Evolutionary conservation across 768 basidiomycete genomes (phyloP).

Genomic region (Fistulinella prunicolor): DNA sequence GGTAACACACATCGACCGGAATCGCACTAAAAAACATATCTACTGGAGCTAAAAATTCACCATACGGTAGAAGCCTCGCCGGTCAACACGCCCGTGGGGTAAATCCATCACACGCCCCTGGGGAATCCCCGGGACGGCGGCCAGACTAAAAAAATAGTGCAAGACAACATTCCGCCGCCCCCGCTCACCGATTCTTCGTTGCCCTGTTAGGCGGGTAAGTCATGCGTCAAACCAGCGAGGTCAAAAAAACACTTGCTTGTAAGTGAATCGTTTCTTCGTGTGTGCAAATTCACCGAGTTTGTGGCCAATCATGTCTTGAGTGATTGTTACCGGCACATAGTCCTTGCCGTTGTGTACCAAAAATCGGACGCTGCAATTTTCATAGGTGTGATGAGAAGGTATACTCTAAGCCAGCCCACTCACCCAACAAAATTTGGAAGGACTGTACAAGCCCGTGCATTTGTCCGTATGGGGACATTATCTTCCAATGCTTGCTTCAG

Average conservation of each 20-base stretch:
- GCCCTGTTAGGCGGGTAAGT: conserved; percentile 25
- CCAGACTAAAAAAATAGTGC: neutral
- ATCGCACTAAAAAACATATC: neutral
- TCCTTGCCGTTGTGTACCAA: conserved; percentile 94
- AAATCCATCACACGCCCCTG: neutral
- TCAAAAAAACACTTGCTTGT: conserved; percentile 58
- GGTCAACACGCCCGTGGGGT: neutral
- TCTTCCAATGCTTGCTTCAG: conserved; percentile 75
- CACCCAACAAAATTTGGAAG: conserved; percentile 96
- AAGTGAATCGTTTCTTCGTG: conserved; percentile 84
- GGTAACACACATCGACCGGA: conserved; percentile 26
- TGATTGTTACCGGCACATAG: conserved; percentile 80
- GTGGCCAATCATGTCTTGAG: conserved; percentile 98
- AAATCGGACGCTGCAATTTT: conserved; percentile 65
- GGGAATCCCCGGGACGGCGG: too few relatives aligned
- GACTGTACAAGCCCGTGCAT: conserved; percentile 87
- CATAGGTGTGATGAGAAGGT: neutral
- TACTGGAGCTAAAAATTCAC: too few relatives aligned
- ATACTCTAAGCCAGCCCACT: conserved; percentile 24
- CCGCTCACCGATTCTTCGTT: conserved; percentile 39
- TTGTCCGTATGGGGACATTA: conserved; percentile 84
- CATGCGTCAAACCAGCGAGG: too few relatives aligned
- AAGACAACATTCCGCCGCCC: neutral
- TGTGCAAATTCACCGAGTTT: conserved; percentile 94
- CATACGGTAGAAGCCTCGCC: neutral